Base-by-base conservation (phyloP, 179 eudicot species). In the Spinacia oleracea region DNA sequence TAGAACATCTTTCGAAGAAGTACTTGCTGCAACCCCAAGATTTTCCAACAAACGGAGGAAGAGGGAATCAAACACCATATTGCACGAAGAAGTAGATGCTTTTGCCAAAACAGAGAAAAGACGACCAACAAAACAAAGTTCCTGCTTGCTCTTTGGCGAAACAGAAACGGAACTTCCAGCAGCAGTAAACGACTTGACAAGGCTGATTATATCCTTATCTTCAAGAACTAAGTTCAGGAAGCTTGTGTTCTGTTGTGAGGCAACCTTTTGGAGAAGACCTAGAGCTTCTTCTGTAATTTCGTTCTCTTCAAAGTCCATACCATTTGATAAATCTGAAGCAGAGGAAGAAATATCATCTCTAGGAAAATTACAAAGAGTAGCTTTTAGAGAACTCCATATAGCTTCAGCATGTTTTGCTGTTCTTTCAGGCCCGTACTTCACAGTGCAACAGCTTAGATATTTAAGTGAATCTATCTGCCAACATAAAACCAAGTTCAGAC, bases 401-500 rank as follows among this genome's bases (percentile, higher is more conserved):
- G 86, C 83, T 65, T 86, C 86, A 84, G 85, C 86, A 80, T 93
- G 91, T 82, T 89, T 88, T 20, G 77, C 84, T 76, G 89, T 88
- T 90, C 96, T 89, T 55, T 82, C 90, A 81, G 89, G 80, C 83
- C 93, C 98, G 79, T 91, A 96, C 75, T 83, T 88, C 74, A 81
- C 58, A 40, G 84, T 84, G 83, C 98, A 96, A 81, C 86, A 85
- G 85, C 91, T 89, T 77, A 96, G 86, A 88, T 91, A 96, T 78
- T 73, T 93, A 74, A 96, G 81, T 66, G 98, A 92, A 84, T 96
- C 99, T 83, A 89, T 87, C 98, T 94, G 92, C 63, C 46, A 77
- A 68, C 51, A 80, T 38, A 23, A 34, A 58, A 76, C 42, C 38
- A 23, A 27, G 70, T 68, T 69, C 75, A 78, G 56, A 50, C 50